Evolutionary conservation across 1,139 yeast species (phyloP).

Genomic region (Taiozyma sp.): DNA sequence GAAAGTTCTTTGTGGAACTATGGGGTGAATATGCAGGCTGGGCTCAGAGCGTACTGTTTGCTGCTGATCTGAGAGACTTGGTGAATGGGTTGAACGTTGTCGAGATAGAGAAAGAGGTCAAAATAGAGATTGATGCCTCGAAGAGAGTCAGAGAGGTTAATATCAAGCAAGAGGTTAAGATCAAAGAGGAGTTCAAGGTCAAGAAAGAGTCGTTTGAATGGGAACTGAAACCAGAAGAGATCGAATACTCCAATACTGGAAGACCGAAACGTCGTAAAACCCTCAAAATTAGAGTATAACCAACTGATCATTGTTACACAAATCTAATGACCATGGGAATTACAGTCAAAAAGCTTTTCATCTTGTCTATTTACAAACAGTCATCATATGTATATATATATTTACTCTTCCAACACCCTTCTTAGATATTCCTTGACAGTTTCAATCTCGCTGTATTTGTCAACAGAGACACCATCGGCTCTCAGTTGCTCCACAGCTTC

Average conservation of each 20-base stretch:
- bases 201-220: slow-evolving; percentile 3
- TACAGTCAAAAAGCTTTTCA: too few relatives aligned
- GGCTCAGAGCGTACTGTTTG: slow-evolving; percentile 95
- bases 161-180: slow-evolving; percentile 7
- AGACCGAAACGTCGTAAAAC: slow-evolving; percentile 26
- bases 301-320: too few relatives aligned
- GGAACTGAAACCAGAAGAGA: slow-evolving; percentile 10
- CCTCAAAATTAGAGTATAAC: too few relatives aligned
- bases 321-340: too few relatives aligned
- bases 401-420: slow-evolving; percentile 12
- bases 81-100: slow-evolving; percentile 36
- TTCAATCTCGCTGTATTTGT: slow-evolving; percentile 30
- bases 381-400: background rate
- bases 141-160: slow-evolving; percentile 2
- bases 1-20: slow-evolving; percentile 54
- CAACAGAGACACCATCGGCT: slow-evolving; percentile 24
- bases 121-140: slow-evolving; percentile 11
- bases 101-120: slow-evolving; percentile 3
- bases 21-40: slow-evolving; percentile 97
- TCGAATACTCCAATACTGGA: slow-evolving; percentile 25
- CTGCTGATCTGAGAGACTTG: slow-evolving; percentile 70
- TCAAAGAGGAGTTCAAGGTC: background rate
- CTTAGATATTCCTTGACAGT: slow-evolving; percentile 25
- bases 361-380: slow-evolving; percentile 2
- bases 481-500: slow-evolving; percentile 41